Evolutionary conservation across 768 basidiomycete species (phyloP).

Genomic region (Steccherinum ochraceum): DNA sequence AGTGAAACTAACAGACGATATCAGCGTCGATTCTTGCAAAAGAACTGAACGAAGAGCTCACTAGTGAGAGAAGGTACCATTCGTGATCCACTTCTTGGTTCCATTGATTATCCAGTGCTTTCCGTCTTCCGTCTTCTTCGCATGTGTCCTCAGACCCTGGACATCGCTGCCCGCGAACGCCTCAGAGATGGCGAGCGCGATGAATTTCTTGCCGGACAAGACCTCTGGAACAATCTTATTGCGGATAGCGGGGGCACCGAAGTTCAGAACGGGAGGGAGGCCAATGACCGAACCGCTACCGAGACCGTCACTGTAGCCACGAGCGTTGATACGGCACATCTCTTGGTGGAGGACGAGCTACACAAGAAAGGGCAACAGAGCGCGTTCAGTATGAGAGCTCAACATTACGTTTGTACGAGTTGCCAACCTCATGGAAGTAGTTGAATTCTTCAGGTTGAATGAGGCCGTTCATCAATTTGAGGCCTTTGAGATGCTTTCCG

Average conservation of each 20-base stretch:
- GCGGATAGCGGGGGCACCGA: constrained; percentile 57
- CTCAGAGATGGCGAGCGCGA: constrained; percentile 84
- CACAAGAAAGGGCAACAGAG: too few species aligned
- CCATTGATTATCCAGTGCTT: constrained; percentile 83
- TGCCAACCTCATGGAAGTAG: constrained; percentile 73
- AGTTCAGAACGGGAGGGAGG: constrained; percentile 81
- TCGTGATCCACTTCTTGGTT: constrained; percentile 87
- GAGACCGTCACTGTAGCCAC: constrained; percentile 80
- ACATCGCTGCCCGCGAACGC: constrained; percentile 88
- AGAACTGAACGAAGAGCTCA: constrained; percentile 6
- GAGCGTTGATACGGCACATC: constrained; percentile 55
- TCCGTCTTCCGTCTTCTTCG: constrained; percentile 75
- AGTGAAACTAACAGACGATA: constrained; percentile 44
- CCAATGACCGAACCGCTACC: constrained; percentile 77
- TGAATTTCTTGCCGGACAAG: constrained; percentile 73
- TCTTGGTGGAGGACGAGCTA: constrained; percentile 80
- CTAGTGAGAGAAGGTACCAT: constrained; percentile 49
- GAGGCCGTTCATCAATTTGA: constrained; percentile 64
- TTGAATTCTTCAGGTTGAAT: constrained; percentile 82
- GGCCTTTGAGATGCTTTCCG: constrained; percentile 79
- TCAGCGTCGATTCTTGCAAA: constrained; percentile 4
- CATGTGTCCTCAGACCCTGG: constrained; percentile 69
- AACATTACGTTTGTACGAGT: neutral
- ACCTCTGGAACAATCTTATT: constrained; percentile 57
- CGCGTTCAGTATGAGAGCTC: constrained; percentile 1